Evolutionary conservation across 768 basidiomycete genomes (phyloP).

Genomic region (Filobasidium wieringae): DNA sequence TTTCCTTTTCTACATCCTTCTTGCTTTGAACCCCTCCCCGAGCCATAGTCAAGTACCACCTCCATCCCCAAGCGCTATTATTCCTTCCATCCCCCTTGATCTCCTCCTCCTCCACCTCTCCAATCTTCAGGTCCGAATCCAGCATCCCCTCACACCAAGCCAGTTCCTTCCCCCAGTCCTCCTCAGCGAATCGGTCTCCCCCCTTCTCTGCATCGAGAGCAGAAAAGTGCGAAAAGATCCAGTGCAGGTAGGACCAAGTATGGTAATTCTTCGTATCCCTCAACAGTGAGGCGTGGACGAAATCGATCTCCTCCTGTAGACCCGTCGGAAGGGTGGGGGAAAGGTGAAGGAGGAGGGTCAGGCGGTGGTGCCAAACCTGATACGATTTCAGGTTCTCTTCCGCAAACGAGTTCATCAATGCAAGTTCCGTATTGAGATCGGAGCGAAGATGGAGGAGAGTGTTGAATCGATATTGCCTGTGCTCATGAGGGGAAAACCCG

Average conservation of each 20-base stretch:
- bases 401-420: slow-evolving; percentile 77
- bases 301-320: slow-evolving; percentile 54
- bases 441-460: slow-evolving; percentile 60
- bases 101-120: slow-evolving; percentile 6
- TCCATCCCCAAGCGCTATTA: slow-evolving; percentile 97
- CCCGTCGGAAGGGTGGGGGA: slow-evolving; percentile 32
- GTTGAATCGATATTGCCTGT: slow-evolving; percentile 88
- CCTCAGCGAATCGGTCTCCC: slow-evolving; percentile 3
- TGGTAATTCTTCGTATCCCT: slow-evolving; percentile 94
- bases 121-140: not conserved
- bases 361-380: slow-evolving; percentile 72
- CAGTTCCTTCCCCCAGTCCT: slow-evolving; percentile 29
- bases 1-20: slow-evolving; percentile 53
- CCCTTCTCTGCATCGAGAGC: slow-evolving; percentile 12
- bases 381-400: slow-evolving; percentile 80
- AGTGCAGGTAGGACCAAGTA: slow-evolving; percentile 96
- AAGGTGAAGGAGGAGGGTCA: slow-evolving; percentile 40
- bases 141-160: slow-evolving; percentile 36
- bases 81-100: slow-evolving; percentile 70
- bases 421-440: slow-evolving; percentile 64
- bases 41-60: slow-evolving; percentile 60
- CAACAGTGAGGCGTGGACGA: slow-evolving; percentile 60
- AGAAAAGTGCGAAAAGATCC: slow-evolving; percentile 70
- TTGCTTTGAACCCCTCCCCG: slow-evolving; percentile 46
- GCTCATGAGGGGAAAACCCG: not conserved